Evolutionary conservation across 2,329 filamentous ascomycete genomes (phyloP), one percentile per base, ranked within the genome.

Genomic region (Penicillium glabrum): DNA sequence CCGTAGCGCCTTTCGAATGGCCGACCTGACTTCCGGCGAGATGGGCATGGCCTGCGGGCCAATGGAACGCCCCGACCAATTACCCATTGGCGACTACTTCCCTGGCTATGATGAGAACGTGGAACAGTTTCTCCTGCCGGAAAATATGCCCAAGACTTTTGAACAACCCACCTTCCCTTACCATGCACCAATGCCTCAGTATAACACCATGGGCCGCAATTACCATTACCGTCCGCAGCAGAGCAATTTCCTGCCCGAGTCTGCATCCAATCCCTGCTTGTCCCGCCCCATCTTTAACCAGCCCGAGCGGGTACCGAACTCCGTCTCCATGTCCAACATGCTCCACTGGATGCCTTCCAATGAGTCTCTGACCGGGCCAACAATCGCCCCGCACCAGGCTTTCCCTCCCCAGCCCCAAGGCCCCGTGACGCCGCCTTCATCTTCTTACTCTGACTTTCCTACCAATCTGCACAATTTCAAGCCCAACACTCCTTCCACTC

Each of bases 211-310:
- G 72, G 61, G 64, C 11, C 72, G 72, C 27, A 69, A 67, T 55
- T 67, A 69, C 57, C 72, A 75, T 53, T 65, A 65, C n/a, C 72
- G 70, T 16, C 67, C 69, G 7, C 69, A 70, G 46, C 66, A 66
- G 43, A 54, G 66, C 5, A 58, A 65, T 5, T 76, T 74, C 47
- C 61, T 76, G n/a, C 72, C 73, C 1, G 73, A 75, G 35, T 74
- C 73, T 4, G 67, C 66, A 5, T 72, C 73, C 27, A 75, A 75
- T 46, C 73, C 73, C 1, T 76, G 73, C 39, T 53, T 75, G 37
- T 75, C 73, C 37, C 67, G 72, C 24, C 68, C 73, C 2, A 75
- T 75, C 53, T 75, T 75, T 51, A 70, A 68, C 49, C 72, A 74
- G 33, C 64, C 67, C 3, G 73, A 75, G 47, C 67, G 72, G 1